Conservation (phyloP, 2,329 filamentous ascomycete species). For the Pseudogymnoascus sp. region DNA sequence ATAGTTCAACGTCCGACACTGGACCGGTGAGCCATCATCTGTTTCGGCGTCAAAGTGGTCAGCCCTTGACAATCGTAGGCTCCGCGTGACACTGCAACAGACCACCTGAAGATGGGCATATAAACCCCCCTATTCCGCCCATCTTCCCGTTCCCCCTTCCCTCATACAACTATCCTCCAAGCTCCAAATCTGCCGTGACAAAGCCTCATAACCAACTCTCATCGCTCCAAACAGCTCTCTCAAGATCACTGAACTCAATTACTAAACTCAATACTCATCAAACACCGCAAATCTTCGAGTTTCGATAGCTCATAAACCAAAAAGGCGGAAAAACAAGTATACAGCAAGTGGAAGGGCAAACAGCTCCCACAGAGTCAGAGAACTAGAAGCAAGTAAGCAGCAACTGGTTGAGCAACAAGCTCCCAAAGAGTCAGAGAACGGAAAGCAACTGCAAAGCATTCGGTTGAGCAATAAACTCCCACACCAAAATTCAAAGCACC, state of each 20-base stretch:
- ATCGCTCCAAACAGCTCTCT: not conserved
- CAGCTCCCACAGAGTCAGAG: not conserved
- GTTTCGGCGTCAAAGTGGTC: not conserved
- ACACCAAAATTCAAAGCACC: not conserved
- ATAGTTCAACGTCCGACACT: not conserved
- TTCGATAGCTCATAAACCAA: not conserved
- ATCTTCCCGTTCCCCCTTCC: not conserved
- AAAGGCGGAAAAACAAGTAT: not conserved
- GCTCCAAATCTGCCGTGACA: not conserved
- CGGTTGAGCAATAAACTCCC: not conserved
- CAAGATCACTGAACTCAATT: not conserved
- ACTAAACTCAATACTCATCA: not conserved
- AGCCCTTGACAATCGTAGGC: not conserved
- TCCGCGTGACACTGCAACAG: not conserved
- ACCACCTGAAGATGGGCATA: not conserved
- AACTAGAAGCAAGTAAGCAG: not conserved
- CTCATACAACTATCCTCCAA: not conserved
- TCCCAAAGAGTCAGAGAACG: not conserved
- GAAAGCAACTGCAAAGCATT: not conserved
- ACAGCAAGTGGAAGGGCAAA: not conserved
- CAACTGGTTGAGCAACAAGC: not conserved
- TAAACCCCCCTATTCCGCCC: not conserved
- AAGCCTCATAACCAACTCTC: not conserved
- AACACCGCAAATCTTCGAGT: not conserved
- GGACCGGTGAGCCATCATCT: not conserved